Evolutionary conservation across 1,284 basidiomycete genomes (phyloP).

Genomic region (Trametes pubescens): DNA sequence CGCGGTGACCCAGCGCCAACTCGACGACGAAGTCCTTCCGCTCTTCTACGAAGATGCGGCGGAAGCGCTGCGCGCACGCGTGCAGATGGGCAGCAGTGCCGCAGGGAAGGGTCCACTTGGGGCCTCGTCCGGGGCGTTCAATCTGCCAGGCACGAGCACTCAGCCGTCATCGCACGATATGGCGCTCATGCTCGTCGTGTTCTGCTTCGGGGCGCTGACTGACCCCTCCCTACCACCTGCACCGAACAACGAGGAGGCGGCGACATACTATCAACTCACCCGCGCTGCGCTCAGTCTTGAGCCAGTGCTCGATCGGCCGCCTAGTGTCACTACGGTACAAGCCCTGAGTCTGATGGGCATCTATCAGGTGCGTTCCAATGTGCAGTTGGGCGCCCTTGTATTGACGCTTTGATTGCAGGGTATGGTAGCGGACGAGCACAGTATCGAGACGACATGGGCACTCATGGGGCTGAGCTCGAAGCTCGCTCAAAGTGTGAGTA

Average conservation of each 20-base stretch:
- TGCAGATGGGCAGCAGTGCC: conserved; percentile 15
- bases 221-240: conserved; percentile 65
- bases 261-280: conserved; percentile 64
- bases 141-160: conserved; percentile 27
- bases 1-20: conserved; percentile 65
- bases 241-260: conserved; percentile 65
- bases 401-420: conserved; percentile 48
- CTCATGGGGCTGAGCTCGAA: conserved; percentile 45
- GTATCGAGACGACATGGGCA: conserved; percentile 47
- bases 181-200: conserved; percentile 64
- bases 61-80: conserved; percentile 1
- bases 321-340: conserved; percentile 73
- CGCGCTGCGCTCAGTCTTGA: conserved; percentile 70
- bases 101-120: neutral
- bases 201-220: conserved; percentile 66
- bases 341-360: conserved; percentile 71
- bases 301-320: conserved; percentile 70
- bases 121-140: conserved; percentile 33
- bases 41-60: conserved; percentile 64
- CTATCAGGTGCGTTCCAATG: conserved; percentile 55
- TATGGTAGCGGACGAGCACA: conserved; percentile 47
- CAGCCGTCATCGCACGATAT: conserved; percentile 56
- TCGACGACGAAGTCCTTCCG: conserved; percentile 71
- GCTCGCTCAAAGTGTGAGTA: conserved; percentile 47
- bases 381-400: conserved; percentile 40